These are phyloP conservation scores for Diaporthe helianthi DNA, from an alignment of 2,329 filamentous ascomycete species.

Conservation along the genomic window DNA sequence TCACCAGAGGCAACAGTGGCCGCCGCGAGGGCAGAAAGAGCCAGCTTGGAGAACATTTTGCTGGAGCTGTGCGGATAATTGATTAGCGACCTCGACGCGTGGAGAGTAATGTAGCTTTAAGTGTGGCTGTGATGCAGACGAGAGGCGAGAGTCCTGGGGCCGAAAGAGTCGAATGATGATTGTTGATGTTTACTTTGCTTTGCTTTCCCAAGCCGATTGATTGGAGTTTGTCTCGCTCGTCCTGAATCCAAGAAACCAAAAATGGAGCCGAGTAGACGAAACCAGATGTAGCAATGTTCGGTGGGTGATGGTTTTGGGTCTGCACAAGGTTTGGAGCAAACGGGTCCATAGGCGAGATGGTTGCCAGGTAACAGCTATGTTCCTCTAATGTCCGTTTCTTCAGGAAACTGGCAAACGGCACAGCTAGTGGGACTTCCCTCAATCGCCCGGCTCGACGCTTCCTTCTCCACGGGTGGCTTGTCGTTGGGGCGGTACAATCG, in stretches of 20 bases:
- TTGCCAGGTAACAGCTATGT: neutral
- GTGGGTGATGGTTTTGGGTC: constrained; percentile 24
- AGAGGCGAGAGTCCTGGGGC: neutral
- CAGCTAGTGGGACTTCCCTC: neutral
- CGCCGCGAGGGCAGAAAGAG: constrained; percentile 51
- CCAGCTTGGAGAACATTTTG: constrained; percentile 53
- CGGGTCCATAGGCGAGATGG: neutral
- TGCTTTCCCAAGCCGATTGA: constrained; percentile 27
- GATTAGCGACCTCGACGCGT: constrained; percentile 30
- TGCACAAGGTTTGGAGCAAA: constrained; percentile 16
- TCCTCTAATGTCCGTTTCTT: neutral
- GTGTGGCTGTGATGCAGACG: neutral
- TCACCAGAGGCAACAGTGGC: constrained; percentile 49
- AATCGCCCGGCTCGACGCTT: neutral
- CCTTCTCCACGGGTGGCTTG: neutral
- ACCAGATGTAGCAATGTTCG: constrained; percentile 28
- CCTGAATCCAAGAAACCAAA: constrained; percentile 13
- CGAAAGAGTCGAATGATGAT: constrained; percentile 19
- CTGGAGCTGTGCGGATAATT: constrained; percentile 37
- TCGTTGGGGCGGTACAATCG: neutral
- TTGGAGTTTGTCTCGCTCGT: constrained; percentile 1
- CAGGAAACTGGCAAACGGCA: neutral
- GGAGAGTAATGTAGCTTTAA: neutral
- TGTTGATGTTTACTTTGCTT: constrained; percentile 30
- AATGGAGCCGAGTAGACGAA: constrained; percentile 7